Evolutionary conservation across 805 yeast genomes (phyloP).

Genomic region (Sungouiella blattae): DNA sequence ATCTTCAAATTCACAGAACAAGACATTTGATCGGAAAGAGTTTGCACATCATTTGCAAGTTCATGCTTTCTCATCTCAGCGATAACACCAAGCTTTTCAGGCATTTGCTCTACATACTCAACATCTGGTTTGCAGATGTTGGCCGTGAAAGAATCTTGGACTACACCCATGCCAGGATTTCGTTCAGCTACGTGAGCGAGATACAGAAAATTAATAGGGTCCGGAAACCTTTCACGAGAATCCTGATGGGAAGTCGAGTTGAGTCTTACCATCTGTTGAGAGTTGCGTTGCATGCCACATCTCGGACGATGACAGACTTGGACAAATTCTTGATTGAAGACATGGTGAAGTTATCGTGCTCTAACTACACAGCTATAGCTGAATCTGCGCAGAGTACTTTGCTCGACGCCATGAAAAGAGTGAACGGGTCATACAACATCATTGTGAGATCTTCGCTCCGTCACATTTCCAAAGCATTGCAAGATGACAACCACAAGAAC

Average conservation of each 20-base stretch:
- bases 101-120: slow-evolving; percentile 58
- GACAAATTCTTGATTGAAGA: slow-evolving; percentile 65
- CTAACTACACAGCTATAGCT: slow-evolving; percentile 68
- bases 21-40: slow-evolving; percentile 59
- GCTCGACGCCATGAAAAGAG: slow-evolving; percentile 63
- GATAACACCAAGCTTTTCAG: slow-evolving; percentile 65
- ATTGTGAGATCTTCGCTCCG: slow-evolving; percentile 51
- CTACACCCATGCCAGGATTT: slow-evolving; percentile 52
- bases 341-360: slow-evolving; percentile 59
- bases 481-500: slow-evolving; percentile 45
- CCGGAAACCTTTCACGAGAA: slow-evolving; percentile 70
- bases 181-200: slow-evolving; percentile 52
- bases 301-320: slow-evolving; percentile 62
- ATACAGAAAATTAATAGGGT: slow-evolving; percentile 62
- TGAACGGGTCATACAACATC: slow-evolving; percentile 61
- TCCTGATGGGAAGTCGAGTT: slow-evolving; percentile 70
- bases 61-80: slow-evolving; percentile 46
- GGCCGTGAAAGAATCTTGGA: slow-evolving; percentile 68
- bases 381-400: slow-evolving; percentile 66
- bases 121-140: slow-evolving; percentile 77
- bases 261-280: slow-evolving; percentile 75
- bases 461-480: slow-evolving; percentile 48
- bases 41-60: slow-evolving; percentile 54
- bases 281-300: slow-evolving; percentile 65
- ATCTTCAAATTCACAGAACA: slow-evolving; percentile 51